These are phyloP conservation scores for Colletotrichum theobromicola DNA, from an alignment of 2,329 filamentous ascomycete species.

Conservation along the genomic window DNA sequence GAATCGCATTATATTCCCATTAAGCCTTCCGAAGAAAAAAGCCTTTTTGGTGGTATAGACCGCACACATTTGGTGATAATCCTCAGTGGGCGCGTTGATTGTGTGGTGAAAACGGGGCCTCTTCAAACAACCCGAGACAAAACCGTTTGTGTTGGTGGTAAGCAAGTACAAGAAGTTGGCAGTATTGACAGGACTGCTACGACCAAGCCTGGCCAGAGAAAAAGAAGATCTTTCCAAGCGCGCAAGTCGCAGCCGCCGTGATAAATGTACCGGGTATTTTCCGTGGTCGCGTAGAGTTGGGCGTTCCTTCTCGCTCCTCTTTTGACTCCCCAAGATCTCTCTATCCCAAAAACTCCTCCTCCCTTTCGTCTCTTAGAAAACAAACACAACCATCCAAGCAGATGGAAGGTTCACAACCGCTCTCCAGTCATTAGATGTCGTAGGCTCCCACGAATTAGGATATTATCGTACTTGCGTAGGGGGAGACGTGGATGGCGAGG, in stretches of 20 bases:
- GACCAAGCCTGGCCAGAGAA: slow-evolving; percentile 28
- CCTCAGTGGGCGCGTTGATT: slow-evolving; percentile 31
- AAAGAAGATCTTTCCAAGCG: slow-evolving; percentile 33
- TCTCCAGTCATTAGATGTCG: slow-evolving; percentile 43
- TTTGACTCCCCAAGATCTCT: slow-evolving; percentile 31
- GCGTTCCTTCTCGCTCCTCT: slow-evolving; percentile 27
- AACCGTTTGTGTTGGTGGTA: slow-evolving; percentile 31
- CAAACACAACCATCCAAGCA: slow-evolving; percentile 31
- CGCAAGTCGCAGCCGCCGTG: slow-evolving; percentile 35
- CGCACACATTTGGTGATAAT: slow-evolving; percentile 26
- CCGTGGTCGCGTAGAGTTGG: slow-evolving; percentile 34
- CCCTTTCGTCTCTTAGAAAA: slow-evolving; percentile 20
- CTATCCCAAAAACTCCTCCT: slow-evolving; percentile 21
- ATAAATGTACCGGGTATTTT: slow-evolving; percentile 29
- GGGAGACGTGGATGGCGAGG: slow-evolving; percentile 38
- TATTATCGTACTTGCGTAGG: slow-evolving; percentile 48
- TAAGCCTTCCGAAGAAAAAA: neutral
- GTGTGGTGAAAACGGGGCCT: neutral
- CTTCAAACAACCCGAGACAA: slow-evolving; percentile 24
- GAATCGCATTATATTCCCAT: slow-evolving; percentile 25
- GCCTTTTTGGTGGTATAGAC: slow-evolving; percentile 18
- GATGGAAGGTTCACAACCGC: slow-evolving; percentile 33
- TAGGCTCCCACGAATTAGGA: slow-evolving; percentile 41
- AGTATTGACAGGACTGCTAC: slow-evolving; percentile 36
- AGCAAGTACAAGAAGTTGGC: slow-evolving; percentile 46